Conservation (phyloP, 352 stramenopile species). For the Pythium monospermum region DNA sequence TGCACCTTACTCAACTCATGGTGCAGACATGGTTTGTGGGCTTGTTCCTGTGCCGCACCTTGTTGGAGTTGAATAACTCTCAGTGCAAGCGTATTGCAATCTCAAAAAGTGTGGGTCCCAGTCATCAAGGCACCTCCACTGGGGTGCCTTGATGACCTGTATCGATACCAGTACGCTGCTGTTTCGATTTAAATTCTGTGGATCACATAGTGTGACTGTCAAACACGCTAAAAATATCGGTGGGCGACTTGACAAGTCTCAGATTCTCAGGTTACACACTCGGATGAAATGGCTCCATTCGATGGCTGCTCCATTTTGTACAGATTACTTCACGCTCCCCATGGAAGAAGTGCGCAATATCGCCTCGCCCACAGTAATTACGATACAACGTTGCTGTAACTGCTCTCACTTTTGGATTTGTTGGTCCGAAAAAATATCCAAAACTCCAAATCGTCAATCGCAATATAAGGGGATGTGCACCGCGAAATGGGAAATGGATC, state of each 20-base stretch:
- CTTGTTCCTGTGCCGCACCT: too few relatives aligned
- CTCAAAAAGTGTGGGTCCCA: too few relatives aligned
- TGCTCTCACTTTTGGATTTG: neutral
- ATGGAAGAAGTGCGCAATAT: too few relatives aligned
- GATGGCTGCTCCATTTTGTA: neutral
- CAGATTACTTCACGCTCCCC: too few relatives aligned
- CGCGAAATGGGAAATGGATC: too few relatives aligned
- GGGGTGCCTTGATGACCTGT: neutral
- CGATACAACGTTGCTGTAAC: neutral
- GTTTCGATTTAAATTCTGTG: neutral
- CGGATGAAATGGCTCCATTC: slow-evolving; percentile 12
- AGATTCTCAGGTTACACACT: slow-evolving; percentile 6
- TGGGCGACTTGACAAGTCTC: too few relatives aligned
- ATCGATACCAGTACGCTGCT: neutral
- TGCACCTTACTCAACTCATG: neutral
- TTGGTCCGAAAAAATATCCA: neutral
- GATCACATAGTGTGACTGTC: neutral
- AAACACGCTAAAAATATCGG: neutral
- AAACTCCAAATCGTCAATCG: neutral
- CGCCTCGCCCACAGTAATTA: too few relatives aligned
- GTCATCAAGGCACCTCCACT: too few relatives aligned
- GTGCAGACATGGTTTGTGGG: neutral
- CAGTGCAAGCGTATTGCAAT: too few relatives aligned
- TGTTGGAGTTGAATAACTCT: too few relatives aligned
- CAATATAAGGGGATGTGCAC: too few relatives aligned